A percentile compares a stretch with the other conserved stretches of the same genome.
Conservation (phyloP, 2,329 filamentous ascomycete species). For the Talaromyces amestolkiae region DNA sequence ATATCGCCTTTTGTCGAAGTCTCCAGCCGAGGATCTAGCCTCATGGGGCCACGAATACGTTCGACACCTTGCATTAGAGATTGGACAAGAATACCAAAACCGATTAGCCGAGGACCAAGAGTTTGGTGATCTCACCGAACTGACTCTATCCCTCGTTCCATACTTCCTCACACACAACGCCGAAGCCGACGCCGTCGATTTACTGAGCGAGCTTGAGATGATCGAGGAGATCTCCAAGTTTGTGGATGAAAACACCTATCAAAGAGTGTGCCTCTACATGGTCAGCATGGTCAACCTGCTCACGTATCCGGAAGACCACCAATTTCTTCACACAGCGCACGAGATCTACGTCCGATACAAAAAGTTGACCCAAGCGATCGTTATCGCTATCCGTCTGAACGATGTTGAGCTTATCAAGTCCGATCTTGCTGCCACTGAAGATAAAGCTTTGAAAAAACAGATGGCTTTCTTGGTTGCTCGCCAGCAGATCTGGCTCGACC, state of each 20-base stretch:
- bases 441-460: constrained; percentile 84
- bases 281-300: constrained; percentile 97
- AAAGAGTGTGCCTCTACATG: constrained; percentile 94
- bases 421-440: constrained; percentile 76
- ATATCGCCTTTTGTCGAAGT: constrained; percentile 85
- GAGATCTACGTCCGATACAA: constrained; percentile 91
- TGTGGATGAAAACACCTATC: constrained; percentile 90
- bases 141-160: constrained; percentile 81
- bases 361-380: constrained; percentile 88
- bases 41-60: constrained; percentile 99
- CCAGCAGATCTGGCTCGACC: constrained; percentile 80
- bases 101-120: constrained; percentile 81
- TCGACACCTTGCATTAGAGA: constrained; percentile 89
- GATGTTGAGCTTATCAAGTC: constrained; percentile 77
- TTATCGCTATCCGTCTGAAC: constrained; percentile 89
- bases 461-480: constrained; percentile 89
- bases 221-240: constrained; percentile 88
- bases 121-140: constrained; percentile 77
- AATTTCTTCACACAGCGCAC: constrained; percentile 89
- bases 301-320: constrained; percentile 95
- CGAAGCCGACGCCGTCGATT: constrained; percentile 94
- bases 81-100: constrained; percentile 90
- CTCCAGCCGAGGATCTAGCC: constrained; percentile 71
- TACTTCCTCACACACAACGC: constrained; percentile 97
- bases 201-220: constrained; percentile 96